phyloP scores from a whole-genome alignment of 1,284 basidiomycete species.

The Boletus smithii region DNA sequence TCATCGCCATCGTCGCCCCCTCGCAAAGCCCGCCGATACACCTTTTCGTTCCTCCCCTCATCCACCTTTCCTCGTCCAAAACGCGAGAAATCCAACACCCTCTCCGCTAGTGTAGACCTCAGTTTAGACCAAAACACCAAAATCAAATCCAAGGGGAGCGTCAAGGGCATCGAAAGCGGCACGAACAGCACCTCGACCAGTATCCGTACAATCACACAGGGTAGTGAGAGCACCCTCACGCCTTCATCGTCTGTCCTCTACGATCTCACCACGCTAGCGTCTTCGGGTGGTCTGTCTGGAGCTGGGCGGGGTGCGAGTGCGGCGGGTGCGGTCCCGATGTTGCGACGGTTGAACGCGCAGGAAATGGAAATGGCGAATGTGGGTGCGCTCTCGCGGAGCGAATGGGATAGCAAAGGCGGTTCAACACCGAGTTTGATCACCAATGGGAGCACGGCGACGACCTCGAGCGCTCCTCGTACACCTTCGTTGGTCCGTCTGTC shows the following conservation, averaged over 20 bases:
- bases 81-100: constrained; percentile 16
- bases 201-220: constrained; percentile 25
- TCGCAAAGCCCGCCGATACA: constrained; percentile 21
- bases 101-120: background rate
- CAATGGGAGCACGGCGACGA: constrained; percentile 17
- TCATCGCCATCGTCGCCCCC: background rate
- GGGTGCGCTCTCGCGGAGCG: background rate
- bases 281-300: constrained; percentile 7
- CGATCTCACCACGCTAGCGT: constrained; percentile 11
- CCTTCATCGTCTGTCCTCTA: constrained; percentile 2
- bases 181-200: constrained; percentile 25
- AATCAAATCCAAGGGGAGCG: background rate
- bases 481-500: constrained; percentile 8
- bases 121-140: background rate
- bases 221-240: constrained; percentile 25
- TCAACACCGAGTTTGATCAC: constrained; percentile 31
- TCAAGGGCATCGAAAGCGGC: constrained; percentile 8
- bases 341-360: constrained; percentile 16
- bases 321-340: constrained; percentile 18
- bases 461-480: constrained; percentile 13
- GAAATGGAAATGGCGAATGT: constrained; percentile 3
- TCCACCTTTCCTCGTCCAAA: constrained; percentile 19
- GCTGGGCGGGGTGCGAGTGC: background rate
- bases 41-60: constrained; percentile 29
- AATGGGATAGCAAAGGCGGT: constrained; percentile 1